These are phyloP conservation scores for Gaultheria prostrata DNA, from an alignment of 148 eudicot genomes.

Conservation along the genomic window DNA sequence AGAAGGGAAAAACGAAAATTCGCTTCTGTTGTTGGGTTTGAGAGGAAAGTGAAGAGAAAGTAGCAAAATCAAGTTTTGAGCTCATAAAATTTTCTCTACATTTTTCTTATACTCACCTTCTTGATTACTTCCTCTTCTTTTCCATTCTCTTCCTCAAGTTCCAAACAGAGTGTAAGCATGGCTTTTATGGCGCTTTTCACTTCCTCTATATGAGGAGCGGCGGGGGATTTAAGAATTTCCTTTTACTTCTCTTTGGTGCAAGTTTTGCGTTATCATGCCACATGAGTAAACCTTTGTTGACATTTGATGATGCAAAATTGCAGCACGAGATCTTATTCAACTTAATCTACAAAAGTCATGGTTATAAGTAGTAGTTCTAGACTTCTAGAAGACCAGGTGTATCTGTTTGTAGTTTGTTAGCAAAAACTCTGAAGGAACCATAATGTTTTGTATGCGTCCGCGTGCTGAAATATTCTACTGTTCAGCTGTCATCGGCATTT, in stretches of 20 bases:
- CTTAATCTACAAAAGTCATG: background rate
- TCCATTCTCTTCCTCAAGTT: no score
- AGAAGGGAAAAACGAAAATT: no score
- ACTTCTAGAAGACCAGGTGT: background rate
- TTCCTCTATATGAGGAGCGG: no score
- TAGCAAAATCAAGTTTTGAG: no score
- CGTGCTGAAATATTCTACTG: background rate
- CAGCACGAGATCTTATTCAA: background rate
- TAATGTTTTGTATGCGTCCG: background rate
- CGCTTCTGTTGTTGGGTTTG: no score
- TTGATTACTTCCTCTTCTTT: no score
- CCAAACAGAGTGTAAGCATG: no score
- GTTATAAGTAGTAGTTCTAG: background rate
- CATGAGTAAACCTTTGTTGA: background rate
- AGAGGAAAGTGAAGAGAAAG: no score
- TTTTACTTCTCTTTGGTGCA: background rate
- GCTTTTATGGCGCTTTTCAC: background rate
- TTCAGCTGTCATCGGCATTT: background rate
- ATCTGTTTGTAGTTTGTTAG: background rate
- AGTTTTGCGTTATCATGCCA: background rate
- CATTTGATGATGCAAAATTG: conserved; percentile 6
- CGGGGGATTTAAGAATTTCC: background rate
- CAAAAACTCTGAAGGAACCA: background rate
- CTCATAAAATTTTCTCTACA: no score
- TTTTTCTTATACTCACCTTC: no score